phyloP scores from a whole-genome alignment of 2,329 filamentous ascomycete genomes.

The Cladosporium sp. region DNA sequence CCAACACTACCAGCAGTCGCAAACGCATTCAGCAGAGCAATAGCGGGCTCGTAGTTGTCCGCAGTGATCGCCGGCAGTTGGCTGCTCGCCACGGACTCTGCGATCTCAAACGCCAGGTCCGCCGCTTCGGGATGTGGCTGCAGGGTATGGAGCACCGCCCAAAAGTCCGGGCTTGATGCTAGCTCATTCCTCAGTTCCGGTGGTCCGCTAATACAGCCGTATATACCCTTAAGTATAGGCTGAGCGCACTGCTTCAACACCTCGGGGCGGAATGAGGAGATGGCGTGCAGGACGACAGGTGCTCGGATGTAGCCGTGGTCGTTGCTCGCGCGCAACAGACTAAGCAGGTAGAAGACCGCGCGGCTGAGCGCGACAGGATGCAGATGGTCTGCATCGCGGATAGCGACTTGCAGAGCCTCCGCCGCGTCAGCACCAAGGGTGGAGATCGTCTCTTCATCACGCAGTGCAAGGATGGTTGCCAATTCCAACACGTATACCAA shows the following conservation, averaged over 20 bases:
- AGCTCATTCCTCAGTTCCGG: constrained; percentile 84
- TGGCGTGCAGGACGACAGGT: constrained; percentile 85
- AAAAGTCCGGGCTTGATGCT: constrained; percentile 95
- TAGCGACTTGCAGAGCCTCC: constrained; percentile 74
- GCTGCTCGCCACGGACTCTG: constrained; percentile 73
- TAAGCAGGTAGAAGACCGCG: constrained; percentile 82
- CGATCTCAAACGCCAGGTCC: constrained; percentile 79
- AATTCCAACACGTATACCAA: constrained; percentile 90
- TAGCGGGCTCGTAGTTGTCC: constrained; percentile 90
- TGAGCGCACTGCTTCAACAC: constrained; percentile 73
- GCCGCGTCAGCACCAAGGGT: constrained; percentile 76
- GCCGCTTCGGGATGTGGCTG: constrained; percentile 67
- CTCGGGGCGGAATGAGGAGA: constrained; percentile 82
- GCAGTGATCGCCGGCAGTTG: constrained; percentile 82
- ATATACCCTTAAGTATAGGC: constrained; percentile 75
- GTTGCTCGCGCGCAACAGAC: constrained; percentile 79
- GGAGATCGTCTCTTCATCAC: constrained; percentile 71
- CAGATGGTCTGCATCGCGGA: constrained; percentile 75
- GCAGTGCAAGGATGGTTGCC: constrained; percentile 76
- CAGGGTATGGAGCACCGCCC: constrained; percentile 81
- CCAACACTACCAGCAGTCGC: constrained; percentile 77
- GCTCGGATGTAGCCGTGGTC: constrained; percentile 89
- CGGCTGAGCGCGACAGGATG: constrained; percentile 84
- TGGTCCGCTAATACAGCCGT: constrained; percentile 75
- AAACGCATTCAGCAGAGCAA: constrained; percentile 84